phyloP scores from a whole-genome alignment of 768 basidiomycete genomes.

The Rhizopogon vulgaris region DNA sequence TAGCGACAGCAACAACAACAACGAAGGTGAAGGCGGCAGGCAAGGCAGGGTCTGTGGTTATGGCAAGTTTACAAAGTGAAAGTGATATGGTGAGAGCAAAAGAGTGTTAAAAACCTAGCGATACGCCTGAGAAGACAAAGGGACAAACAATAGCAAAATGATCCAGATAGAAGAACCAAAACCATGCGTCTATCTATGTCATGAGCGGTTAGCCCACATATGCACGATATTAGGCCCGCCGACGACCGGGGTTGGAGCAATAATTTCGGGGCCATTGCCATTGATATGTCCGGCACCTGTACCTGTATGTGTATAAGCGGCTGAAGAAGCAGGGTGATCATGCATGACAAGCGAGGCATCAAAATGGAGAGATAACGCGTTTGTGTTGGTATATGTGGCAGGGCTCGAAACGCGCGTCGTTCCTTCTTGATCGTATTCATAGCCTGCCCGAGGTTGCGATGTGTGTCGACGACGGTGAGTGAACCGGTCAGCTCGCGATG shows the following conservation, averaged over 20 bases:
- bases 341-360: slow-evolving; percentile 28
- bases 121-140: neutral
- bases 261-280: slow-evolving; percentile 19
- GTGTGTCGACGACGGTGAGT: slow-evolving; percentile 15
- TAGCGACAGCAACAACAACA: slow-evolving; percentile 1
- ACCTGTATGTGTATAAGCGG: slow-evolving; percentile 9
- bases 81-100: neutral
- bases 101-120: neutral
- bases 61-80: neutral
- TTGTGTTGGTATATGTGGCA: slow-evolving; percentile 17
- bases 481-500: slow-evolving; percentile 13
- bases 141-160: neutral
- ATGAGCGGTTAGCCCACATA: slow-evolving; percentile 27
- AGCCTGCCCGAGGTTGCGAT: slow-evolving; percentile 9
- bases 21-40: too few species aligned
- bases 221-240: slow-evolving; percentile 29
- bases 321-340: slow-evolving; percentile 14
- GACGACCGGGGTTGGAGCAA: slow-evolving; percentile 28
- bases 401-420: slow-evolving; percentile 5
- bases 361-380: slow-evolving; percentile 30
- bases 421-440: neutral
- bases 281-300: neutral
- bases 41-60: slow-evolving; percentile 12
- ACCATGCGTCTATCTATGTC: slow-evolving; percentile 4
- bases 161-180: slow-evolving; percentile 2